Conservation (phyloP, 208 protist genomes). For the Novymonas esmeraldas region DNA sequence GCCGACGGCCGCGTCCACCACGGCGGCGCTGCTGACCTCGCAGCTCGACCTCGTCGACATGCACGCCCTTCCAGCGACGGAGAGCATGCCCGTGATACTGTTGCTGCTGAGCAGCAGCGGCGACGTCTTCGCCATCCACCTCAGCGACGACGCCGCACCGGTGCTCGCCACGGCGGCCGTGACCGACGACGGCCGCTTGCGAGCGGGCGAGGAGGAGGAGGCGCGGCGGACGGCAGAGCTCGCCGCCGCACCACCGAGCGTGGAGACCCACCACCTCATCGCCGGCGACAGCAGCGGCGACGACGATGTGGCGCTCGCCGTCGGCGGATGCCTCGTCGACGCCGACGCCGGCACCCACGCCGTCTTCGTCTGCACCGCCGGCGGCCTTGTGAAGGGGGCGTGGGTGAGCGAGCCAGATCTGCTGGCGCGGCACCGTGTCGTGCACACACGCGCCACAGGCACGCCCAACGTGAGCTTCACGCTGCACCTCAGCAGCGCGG, state of each 20-base stretch:
- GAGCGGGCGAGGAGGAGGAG: conserved; percentile 12
- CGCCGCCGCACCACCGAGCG: conserved; percentile 4
- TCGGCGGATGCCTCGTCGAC: conserved; percentile 57
- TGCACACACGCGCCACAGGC: conserved; percentile 1
- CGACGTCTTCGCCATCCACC: conserved; percentile 69
- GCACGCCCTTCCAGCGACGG: conserved; percentile 50
- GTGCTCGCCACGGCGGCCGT: conserved; percentile 13
- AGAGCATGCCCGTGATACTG: conserved; percentile 52
- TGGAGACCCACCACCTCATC: conserved; percentile 27
- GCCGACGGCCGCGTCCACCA: neutral
- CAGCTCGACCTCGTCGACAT: conserved; percentile 53
- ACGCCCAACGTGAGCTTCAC: conserved; percentile 24
- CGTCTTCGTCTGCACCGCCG: conserved; percentile 54
- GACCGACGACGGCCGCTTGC: conserved; percentile 33
- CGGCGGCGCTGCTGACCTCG: conserved; percentile 3
- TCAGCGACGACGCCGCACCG: conserved; percentile 43
- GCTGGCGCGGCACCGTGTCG: conserved; percentile 52
- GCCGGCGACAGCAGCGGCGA: neutral
- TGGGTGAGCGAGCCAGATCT: conserved; percentile 74
- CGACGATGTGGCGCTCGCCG: conserved; percentile 45
- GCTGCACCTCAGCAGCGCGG: conserved; percentile 27
- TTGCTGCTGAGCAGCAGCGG: conserved; percentile 68
- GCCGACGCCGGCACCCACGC: conserved; percentile 71
- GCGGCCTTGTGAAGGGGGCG: conserved; percentile 48
- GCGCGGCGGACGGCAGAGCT: conserved; percentile 13